Evolutionary conservation across 495 filamentous ascomycete species (phyloP), one percentile per base, ranked within the genome.

Genomic region (Platismatia glauca): DNA sequence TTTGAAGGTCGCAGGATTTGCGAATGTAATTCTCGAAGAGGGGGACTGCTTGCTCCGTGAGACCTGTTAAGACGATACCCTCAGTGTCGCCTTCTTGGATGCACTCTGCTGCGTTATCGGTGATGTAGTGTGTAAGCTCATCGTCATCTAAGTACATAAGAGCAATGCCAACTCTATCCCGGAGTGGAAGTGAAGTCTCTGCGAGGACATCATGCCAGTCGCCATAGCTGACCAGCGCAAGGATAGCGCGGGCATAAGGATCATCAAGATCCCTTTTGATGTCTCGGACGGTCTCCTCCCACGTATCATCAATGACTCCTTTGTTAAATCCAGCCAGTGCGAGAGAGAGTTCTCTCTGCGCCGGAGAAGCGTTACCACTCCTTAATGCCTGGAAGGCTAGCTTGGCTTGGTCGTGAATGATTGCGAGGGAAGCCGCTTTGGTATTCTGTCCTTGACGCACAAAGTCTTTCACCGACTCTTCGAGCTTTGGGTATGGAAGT

Each of bases 1-100:
- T 96, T 73, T 97, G 94, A 6, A 92, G 79, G 71, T 98, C 94
- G 65, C 84, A 81, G 73, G 87, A 95, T 57, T 91, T 93, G 63
- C 83, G 81, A 68, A 96, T 86, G 72, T 96, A 97, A 31, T 87
- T 88, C 55, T 91, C 86, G 67, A 97, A 86, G 31, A 98, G 81
- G 61, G 91, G 87, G 61, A 95, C 85, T 31, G 89, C 83, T 38
- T 81, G 77, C 64, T 92, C 86, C 1, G 83, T 85, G 61, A 97
- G 84, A 22, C 94, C 94, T 0, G 94, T 94, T 6, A 98, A 81
- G 12, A 95, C 79, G 53, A 97, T 82, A 20, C 91, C 94, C 73
- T 95, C 90, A 58, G 96, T 84, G 69, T 96, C 86, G 50, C 95
- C 95, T 35, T 85, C 80, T 12, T 77, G 77, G 60, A 90, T 85